These are phyloP conservation scores for Colletotrichum sp. DNA, from an alignment of 2,329 filamentous ascomycete species.

Conservation along the genomic window DNA sequence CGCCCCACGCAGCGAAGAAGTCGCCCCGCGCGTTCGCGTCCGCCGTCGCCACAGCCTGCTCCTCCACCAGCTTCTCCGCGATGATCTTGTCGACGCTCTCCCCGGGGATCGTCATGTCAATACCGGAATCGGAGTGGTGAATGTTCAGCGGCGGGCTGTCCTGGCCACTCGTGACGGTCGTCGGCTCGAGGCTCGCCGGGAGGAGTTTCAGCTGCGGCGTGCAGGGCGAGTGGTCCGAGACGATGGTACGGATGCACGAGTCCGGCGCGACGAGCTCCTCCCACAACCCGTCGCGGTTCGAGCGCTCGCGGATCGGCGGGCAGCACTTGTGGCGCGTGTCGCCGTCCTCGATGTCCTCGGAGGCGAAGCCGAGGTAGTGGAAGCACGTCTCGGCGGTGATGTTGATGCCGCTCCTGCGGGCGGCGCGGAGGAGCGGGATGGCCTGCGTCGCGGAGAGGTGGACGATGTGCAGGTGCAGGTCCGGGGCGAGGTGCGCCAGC, in stretches of 20 bases:
- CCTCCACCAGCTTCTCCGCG: constrained; percentile 25
- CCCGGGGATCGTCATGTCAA: constrained; percentile 49
- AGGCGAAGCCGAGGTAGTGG: constrained; percentile 86
- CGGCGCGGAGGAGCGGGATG: constrained; percentile 79
- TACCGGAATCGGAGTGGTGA: constrained; percentile 56
- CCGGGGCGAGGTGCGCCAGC: constrained; percentile 79
- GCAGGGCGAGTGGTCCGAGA: constrained; percentile 95
- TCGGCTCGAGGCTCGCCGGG: constrained; percentile 63
- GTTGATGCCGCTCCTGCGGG: constrained; percentile 75
- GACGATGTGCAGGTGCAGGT: constrained; percentile 89
- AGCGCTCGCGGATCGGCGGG: constrained; percentile 82
- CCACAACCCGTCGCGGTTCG: constrained; percentile 89
- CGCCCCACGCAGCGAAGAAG: constrained; percentile 96
- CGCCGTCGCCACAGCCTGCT: constrained; percentile 41
- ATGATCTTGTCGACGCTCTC: constrained; percentile 27
- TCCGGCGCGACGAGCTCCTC: constrained; percentile 73
- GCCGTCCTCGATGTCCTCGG: constrained; percentile 81
- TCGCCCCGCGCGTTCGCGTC: constrained; percentile 61
- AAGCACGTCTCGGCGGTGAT: constrained; percentile 96
- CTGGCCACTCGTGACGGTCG: background rate
- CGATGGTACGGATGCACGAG: constrained; percentile 88
- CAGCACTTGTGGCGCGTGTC: constrained; percentile 96
- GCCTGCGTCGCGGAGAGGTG: constrained; percentile 90
- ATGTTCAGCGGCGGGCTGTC: constrained; percentile 33
- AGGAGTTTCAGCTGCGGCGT: constrained; percentile 93